phyloP scores from a whole-genome alignment of 139 green algal genomes.

The Tetratostichococcus sp. region DNA sequence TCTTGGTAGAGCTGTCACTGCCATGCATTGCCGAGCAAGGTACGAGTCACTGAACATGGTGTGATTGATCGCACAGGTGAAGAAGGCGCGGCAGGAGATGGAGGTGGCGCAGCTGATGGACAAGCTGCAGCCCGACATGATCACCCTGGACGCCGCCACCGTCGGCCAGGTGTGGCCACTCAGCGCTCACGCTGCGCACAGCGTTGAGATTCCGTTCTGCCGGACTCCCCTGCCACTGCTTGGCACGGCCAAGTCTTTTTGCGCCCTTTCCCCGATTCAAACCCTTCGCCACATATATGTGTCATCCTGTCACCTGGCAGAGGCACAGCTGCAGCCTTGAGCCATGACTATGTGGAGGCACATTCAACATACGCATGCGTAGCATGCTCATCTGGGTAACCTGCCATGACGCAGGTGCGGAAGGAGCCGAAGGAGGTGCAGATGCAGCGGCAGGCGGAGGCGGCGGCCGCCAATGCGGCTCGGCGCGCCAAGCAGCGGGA shows the following conservation, averaged over 20 bases:
- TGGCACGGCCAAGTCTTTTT: too few species aligned
- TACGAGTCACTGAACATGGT: too few species aligned
- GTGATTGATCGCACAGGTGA: constrained; percentile 29
- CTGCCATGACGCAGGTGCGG: constrained; percentile 31
- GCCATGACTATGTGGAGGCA: neutral
- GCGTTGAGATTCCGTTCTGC: too few species aligned
- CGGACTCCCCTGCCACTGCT: too few species aligned
- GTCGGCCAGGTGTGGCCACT: constrained; percentile 62
- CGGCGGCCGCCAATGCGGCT: constrained; percentile 32
- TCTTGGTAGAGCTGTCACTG: too few species aligned
- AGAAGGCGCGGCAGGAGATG: constrained; percentile 72
- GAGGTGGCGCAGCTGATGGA: constrained; percentile 93
- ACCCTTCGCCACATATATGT: too few species aligned
- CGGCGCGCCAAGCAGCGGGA: constrained; percentile 23
- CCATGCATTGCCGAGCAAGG: too few species aligned
- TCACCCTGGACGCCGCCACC: constrained; percentile 84
- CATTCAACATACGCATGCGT: neutral
- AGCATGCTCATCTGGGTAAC: neutral
- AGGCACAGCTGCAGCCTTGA: too few species aligned
- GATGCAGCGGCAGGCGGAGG: constrained; percentile 38
- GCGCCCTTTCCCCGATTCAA: too few species aligned
- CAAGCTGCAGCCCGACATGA: constrained; percentile 96
- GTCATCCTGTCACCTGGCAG: too few species aligned
- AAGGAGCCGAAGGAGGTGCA: constrained; percentile 75
- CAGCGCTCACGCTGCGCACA: too few species aligned